Base-by-base conservation (phyloP, 2,329 filamentous ascomycete species). In the Penicillium sp. region DNA sequence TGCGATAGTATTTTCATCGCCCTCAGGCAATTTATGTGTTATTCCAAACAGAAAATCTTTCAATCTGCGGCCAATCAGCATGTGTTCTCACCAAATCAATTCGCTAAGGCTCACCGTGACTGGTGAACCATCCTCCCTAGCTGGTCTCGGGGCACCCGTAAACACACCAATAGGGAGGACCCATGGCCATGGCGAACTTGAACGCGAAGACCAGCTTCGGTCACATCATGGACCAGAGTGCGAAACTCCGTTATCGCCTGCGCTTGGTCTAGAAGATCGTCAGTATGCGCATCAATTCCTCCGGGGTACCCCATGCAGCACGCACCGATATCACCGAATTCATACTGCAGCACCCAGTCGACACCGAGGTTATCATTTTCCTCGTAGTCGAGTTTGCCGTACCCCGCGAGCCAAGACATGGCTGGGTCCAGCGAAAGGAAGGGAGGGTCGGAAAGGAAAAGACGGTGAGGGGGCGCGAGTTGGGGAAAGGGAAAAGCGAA, bases 11-110 rank as follows among this genome's bases (percentile, higher is more conserved):
- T 83, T 78, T 19, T 91, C 85, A 64, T 96, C 87, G 69, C 87
- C 88, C 55, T 87, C 84, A 0, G 93, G 93, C 35, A 91, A 87
- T 21, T 86, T 84, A 49, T 90, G 84, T 61, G 91, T 88, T 54
- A 97, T 89, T 52, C 93, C 92, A 71, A 95, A 89, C 33, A 98
- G 85, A 91, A 93, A 99, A 76, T 98, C 95, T 71, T 92, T 90
- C 19, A 97, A 87, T 62, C 95, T 90, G 14, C 11, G 21, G 19
- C 6, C n/a, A 19, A 47, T 53, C 27, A 54, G 50, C 9, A 44
- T 22, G 11, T 31, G 7, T 2, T 16, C n/a, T 19, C 24, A 26
- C 4, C 16, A 3, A 24, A 19, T 39, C 16, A 13, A 31, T 13
- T 39, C 22, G 1, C 24, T n/a, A 5, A 8, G 24, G n/a, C 68